Base-by-base conservation (phyloP, 1,284 basidiomycete genomes). In the Papiliotrema flavescens region DNA sequence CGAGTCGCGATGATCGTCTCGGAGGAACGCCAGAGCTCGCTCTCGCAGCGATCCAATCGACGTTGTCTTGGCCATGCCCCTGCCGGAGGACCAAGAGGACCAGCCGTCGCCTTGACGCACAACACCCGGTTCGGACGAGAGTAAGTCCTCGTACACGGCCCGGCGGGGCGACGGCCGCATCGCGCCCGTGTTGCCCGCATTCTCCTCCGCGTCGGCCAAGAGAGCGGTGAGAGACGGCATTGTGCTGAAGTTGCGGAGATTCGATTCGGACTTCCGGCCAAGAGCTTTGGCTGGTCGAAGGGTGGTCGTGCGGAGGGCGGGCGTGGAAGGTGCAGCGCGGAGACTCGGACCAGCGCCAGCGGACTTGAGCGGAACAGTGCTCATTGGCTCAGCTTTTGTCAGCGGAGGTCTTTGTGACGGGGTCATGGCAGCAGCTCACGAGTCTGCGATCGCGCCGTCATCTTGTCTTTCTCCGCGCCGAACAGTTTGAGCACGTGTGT, bases 11-110 rank as follows among this genome's bases (percentile, higher is more conserved):
- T 61, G 49, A 34, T 63, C 63, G 11, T 56, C 54, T 19, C 54
- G 39, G 2, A 73, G 47, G 24, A 71, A 53, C 2, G 63, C 58
- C 40, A 65, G 48, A 0, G 71, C 71, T 28, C 59, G 51, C 17
- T 75, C 71, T 20, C 73, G 61, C 6, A 75, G 60, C 6, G 59
- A 63, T 2, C 65, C 63, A 62, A 70, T 71, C 2, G 62, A 66
- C 6, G 58, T 61, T 3, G 68, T 64, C 55, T 74, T 73, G 53
- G 55, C 59, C 61, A 66, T 60, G 17, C 19, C 40, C 15, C 34
- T 43, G 14, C 32, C 22, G 23, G 45, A 44, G 19, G 53, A 53
- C 32, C 55, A 37, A 32, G 57, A 59, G 3, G 51, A 47, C 69
- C 69, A 71, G 0, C 69, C 69, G 39, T 68, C 65, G 17, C 69